These are phyloP conservation scores for Psilocybe cyanescens DNA, from an alignment of 768 basidiomycete genomes.

Conservation along the genomic window DNA sequence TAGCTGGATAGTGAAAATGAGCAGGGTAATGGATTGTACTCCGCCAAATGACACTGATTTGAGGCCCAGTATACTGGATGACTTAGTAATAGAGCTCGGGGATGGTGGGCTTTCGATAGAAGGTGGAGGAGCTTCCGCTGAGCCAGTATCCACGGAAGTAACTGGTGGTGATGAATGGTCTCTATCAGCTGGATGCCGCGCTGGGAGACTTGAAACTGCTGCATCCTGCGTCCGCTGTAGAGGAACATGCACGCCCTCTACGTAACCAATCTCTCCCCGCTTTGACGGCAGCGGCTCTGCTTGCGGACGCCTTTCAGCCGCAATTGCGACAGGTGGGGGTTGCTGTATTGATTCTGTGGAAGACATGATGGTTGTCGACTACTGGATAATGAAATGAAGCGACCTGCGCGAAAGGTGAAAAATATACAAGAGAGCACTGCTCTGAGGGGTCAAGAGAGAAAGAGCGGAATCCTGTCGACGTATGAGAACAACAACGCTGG, in stretches of 20 bases:
- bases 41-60: constrained; percentile 46
- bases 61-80: constrained; percentile 38
- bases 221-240: constrained; percentile 44
- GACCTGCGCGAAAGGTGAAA: constrained; percentile 22
- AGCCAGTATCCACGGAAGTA: background rate
- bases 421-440: constrained; percentile 19
- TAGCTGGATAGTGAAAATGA: constrained; percentile 44
- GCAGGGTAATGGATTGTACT: constrained; percentile 47
- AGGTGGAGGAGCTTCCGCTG: constrained; percentile 9
- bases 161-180: constrained; percentile 5
- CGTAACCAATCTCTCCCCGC: constrained; percentile 68
- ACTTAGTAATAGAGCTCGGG: constrained; percentile 18
- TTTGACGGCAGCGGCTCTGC: constrained; percentile 68
- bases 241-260: constrained; percentile 39
- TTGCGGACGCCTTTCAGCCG: constrained; percentile 42
- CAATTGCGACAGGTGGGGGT: constrained; percentile 4
- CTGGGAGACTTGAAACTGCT: constrained; percentile 31
- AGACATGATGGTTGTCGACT: constrained; percentile 14
- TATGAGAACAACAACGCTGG: background rate
- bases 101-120: constrained; percentile 12
- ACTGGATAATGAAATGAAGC: constrained; percentile 7
- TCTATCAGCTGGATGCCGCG: constrained; percentile 45
- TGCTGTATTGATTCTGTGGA: constrained; percentile 13
- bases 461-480: constrained; percentile 6
- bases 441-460: constrained; percentile 14